Percentiles rank a stretch among this genome's conserved stretches.
Conservation (phyloP, 176 grass and related monocot genomes). For the Ananas comosus region DNA sequence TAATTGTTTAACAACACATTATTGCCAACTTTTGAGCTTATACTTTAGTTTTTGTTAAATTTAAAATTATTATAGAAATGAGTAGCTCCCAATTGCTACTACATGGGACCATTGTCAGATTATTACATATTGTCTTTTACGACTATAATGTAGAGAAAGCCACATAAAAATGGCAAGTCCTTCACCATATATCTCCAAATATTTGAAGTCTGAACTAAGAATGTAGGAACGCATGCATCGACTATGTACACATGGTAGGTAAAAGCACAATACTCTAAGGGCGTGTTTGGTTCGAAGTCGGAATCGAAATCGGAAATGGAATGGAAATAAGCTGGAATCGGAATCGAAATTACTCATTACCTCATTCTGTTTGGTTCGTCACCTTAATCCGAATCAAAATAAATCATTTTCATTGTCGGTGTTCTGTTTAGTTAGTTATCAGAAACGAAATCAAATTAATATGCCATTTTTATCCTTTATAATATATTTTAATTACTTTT, state of each 20-base stretch:
- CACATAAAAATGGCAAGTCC: not conserved
- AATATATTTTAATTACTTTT: too few species aligned
- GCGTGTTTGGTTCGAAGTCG: too few species aligned
- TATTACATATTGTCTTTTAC: not conserved
- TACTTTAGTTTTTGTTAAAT: not conserved
- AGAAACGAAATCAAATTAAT: too few species aligned
- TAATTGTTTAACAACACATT: too few species aligned
- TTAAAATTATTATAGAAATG: not conserved
- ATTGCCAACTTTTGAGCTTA: not conserved
- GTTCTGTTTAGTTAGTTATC: too few species aligned
- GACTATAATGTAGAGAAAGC: not conserved
- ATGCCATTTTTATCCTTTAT: too few species aligned
- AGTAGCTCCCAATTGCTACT: not conserved
- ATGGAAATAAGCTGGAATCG: too few species aligned
- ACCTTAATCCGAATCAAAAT: too few species aligned
- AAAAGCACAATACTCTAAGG: conserved; percentile 79
- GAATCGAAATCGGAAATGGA: too few species aligned
- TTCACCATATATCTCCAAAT: not conserved
- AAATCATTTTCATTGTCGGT: too few species aligned
- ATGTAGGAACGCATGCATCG: conserved; percentile 83
- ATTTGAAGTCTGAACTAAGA: conserved; percentile 50
- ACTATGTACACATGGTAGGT: conserved; percentile 93
- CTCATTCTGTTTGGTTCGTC: too few species aligned
- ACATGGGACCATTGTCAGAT: not conserved
- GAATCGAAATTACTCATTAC: too few species aligned